Conservation (phyloP, 1,284 basidiomycete species). For the Anthracocystis setariae region DNA sequence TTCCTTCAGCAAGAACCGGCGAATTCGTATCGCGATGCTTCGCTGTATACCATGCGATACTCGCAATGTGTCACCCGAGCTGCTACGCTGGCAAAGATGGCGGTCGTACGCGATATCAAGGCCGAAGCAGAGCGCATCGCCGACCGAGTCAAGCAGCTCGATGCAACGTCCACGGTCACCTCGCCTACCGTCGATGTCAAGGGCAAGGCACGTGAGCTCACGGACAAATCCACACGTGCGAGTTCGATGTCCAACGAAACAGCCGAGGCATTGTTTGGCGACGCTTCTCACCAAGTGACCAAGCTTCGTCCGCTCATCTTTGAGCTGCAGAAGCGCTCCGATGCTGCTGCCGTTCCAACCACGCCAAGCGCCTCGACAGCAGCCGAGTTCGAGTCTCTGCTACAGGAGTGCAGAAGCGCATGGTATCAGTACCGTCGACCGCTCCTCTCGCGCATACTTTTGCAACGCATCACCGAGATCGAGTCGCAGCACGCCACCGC, state of each 20-base stretch:
- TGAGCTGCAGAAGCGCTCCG: slow-evolving; percentile 40
- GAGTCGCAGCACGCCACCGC: slow-evolving; percentile 10
- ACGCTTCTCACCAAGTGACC: slow-evolving; percentile 18
- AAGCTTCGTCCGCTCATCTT: slow-evolving; percentile 47
- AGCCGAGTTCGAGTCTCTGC: slow-evolving; percentile 48
- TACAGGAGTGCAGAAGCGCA: slow-evolving; percentile 50
- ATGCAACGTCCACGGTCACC: slow-evolving; percentile 1
- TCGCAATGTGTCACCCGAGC: slow-evolving; percentile 57
- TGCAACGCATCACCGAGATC: slow-evolving; percentile 30
- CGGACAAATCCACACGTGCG: background rate
- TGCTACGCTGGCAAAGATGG: slow-evolving; percentile 54
- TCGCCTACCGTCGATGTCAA: slow-evolving; percentile 7
- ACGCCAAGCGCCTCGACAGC: slow-evolving; percentile 25
- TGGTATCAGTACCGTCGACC: slow-evolving; percentile 49
- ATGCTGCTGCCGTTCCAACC: slow-evolving; percentile 5
- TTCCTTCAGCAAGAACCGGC: slow-evolving; percentile 53
- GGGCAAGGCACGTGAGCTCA: slow-evolving; percentile 29
- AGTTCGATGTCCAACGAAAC: background rate
- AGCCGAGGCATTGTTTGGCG: slow-evolving; percentile 12
- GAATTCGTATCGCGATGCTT: slow-evolving; percentile 52
- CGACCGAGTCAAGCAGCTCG: slow-evolving; percentile 34
- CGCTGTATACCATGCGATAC: slow-evolving; percentile 61
- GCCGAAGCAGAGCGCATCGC: slow-evolving; percentile 12
- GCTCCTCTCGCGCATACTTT: slow-evolving; percentile 32
- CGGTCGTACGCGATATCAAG: slow-evolving; percentile 32